Percentiles rank a stretch among this genome's conserved stretches.
phyloP scores from a whole-genome alignment of 352 stramenopile species.

The Phytophthora uliginosa region DNA sequence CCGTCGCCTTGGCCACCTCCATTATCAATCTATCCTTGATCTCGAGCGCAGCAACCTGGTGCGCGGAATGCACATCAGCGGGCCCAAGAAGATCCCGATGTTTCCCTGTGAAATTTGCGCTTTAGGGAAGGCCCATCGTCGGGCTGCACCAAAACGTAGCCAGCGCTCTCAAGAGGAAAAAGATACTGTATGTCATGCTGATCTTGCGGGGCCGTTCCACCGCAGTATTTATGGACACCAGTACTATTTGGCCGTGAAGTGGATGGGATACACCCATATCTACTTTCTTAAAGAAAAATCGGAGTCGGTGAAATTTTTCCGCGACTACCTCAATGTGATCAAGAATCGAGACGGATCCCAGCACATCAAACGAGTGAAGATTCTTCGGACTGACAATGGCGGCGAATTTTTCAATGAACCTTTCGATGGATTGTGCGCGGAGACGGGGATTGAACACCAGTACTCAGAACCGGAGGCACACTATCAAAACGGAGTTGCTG shows the following conservation, averaged over 20 bases:
- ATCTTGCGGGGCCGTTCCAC: constrained; percentile 5
- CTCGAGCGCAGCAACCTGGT: constrained; percentile 2
- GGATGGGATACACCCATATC: constrained; percentile 8
- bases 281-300: constrained; percentile 16
- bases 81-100: background rate
- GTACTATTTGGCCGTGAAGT: constrained; percentile 8
- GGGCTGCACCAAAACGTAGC: background rate
- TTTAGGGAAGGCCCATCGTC: background rate
- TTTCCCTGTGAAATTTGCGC: constrained; percentile 10
- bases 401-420: constrained; percentile 10
- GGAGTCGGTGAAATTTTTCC: background rate
- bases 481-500: constrained; percentile 14
- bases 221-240: constrained; percentile 9
- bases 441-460: background rate
- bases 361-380: background rate
- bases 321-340: background rate
- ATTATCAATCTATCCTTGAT: constrained; percentile 4
- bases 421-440: background rate
- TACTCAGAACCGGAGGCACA: constrained; percentile 14
- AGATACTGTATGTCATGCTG: constrained; percentile 11
- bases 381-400: background rate
- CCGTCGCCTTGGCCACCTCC: background rate
- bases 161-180: constrained; percentile 2
- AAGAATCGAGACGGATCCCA: background rate
- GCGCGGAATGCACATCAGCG: background rate